Percentiles rank a stretch among this genome's conserved stretches.
These are phyloP conservation scores for Backusella mclennaniae DNA, from an alignment of 192 early-diverging fungal genomes.

Conservation along the genomic window DNA sequence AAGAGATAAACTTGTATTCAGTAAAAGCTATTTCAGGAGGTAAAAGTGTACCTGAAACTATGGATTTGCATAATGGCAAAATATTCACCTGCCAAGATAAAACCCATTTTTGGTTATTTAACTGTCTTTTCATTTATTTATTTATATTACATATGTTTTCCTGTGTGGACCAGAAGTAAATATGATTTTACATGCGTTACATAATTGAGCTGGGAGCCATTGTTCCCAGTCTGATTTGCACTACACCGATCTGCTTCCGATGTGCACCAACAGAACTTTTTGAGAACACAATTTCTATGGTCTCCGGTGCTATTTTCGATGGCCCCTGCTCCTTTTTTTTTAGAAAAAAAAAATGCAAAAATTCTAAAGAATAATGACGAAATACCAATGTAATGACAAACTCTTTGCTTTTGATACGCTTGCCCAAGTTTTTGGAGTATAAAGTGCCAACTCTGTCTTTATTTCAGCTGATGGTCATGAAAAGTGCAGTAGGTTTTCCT, in stretches of 20 bases:
- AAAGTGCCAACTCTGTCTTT: not conserved
- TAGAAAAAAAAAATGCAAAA: not conserved
- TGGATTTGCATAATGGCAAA: not conserved
- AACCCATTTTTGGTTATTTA: not conserved
- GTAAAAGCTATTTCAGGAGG: not conserved
- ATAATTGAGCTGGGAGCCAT: not conserved
- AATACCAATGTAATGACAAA: not conserved
- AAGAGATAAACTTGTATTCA: not conserved
- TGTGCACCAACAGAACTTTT: not conserved
- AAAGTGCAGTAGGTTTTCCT: not conserved
- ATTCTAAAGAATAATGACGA: not conserved
- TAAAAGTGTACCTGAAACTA: not conserved
- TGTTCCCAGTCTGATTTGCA: conserved; percentile 4
- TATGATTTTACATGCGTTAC: conserved; percentile 2
- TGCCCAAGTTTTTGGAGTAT: not conserved
- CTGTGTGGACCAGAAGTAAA: not conserved
- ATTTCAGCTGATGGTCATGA: not conserved
- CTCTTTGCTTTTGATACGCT: not conserved
- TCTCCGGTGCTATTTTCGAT: not conserved
- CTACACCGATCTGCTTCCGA: not conserved
- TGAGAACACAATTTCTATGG: not conserved
- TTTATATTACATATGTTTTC: not conserved
- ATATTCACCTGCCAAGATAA: not conserved
- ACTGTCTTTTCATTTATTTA: not conserved
- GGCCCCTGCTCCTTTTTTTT: not conserved